These are phyloP conservation scores for Brassica juncea DNA, from an alignment of 345 rosid genomes.

Conservation along the genomic window DNA sequence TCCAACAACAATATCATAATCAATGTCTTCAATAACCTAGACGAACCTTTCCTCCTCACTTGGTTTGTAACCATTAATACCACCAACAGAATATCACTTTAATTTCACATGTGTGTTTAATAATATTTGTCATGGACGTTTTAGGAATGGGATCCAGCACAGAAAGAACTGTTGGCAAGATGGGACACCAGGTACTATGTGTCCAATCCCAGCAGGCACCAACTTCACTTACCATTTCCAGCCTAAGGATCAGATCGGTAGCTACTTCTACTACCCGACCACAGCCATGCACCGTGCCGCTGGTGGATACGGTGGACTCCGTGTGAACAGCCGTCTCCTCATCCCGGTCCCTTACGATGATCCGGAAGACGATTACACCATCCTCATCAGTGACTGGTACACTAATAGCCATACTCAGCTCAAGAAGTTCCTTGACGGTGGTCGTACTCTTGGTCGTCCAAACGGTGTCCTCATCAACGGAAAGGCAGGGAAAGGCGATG, in stretches of 20 bases:
- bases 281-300: neutral
- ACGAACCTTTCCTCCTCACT: neutral
- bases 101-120: neutral
- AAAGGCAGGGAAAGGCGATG: neutral
- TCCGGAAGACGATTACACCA: neutral
- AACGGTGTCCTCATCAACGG: neutral
- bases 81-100: neutral
- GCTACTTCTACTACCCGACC: neutral
- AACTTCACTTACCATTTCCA: neutral
- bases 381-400: neutral
- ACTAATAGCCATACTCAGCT: neutral
- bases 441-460: neutral
- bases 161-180: neutral
- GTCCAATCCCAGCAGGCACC: neutral
- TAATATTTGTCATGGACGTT: neutral
- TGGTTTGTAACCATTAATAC: neutral
- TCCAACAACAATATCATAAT: neutral
- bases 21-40: neutral
- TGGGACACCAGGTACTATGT: neutral
- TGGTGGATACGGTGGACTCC: neutral
- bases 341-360: neutral
- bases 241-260: neutral
- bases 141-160: neutral
- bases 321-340: neutral
- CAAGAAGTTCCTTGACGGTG: neutral